Percentiles rank a stretch among this genome's conserved stretches.
phyloP scores from a whole-genome alignment of 179 eudicot genomes.

The Nepenthes alata region DNA sequence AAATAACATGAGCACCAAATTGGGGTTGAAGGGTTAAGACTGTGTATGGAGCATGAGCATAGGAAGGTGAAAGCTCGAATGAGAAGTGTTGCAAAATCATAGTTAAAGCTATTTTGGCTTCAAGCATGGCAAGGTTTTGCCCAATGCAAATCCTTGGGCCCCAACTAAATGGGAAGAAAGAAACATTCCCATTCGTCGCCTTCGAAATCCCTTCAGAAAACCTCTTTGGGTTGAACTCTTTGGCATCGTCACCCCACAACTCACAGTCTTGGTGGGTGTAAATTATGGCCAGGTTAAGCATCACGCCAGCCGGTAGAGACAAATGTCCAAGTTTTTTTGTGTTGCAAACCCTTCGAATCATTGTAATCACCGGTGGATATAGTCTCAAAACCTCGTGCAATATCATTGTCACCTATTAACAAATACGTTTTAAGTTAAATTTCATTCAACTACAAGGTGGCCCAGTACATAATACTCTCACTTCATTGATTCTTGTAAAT shows the following conservation, averaged over 20 bases:
- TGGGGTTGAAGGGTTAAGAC: conserved; percentile 27
- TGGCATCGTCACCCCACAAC: conserved; percentile 46
- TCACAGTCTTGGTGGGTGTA: conserved; percentile 20
- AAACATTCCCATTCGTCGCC: conserved; percentile 22
- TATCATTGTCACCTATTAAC: conserved; percentile 39
- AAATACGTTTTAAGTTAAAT: background rate
- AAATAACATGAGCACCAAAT: conserved; percentile 24
- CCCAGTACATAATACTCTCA: too few species aligned
- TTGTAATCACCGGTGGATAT: conserved; percentile 29
- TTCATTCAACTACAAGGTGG: too few species aligned
- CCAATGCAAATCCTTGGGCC: conserved; percentile 52
- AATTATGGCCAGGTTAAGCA: conserved; percentile 13
- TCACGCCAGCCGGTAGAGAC: conserved; percentile 17
- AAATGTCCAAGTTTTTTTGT: conserved; percentile 30
- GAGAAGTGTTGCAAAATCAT: conserved; percentile 37
- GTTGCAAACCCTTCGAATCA: conserved; percentile 13
- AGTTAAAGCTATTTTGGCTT: conserved; percentile 31
- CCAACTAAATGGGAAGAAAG: conserved; percentile 37
- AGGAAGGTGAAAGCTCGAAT: conserved; percentile 33
- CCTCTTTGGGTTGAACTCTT: conserved; percentile 43
- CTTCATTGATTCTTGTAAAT: too few species aligned
- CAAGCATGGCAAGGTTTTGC: conserved; percentile 29
- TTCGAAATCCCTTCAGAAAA: conserved; percentile 34
- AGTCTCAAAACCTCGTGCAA: conserved; percentile 43
- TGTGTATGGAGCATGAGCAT: conserved; percentile 29